These are phyloP conservation scores for Entomortierella beljakovae DNA, from an alignment of 192 early-diverging fungal genomes.

Conservation along the genomic window DNA sequence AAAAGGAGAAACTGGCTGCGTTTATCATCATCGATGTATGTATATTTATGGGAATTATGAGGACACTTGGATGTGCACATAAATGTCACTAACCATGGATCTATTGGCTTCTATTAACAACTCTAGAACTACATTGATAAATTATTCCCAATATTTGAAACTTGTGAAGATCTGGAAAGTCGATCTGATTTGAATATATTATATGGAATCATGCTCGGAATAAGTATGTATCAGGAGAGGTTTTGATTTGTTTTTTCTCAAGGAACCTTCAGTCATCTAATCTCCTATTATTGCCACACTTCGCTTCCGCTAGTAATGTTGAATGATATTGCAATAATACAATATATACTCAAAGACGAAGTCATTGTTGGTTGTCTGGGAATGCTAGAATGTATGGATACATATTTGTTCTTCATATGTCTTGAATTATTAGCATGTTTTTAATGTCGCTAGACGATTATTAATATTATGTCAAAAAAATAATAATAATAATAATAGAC, in stretches of 20 bases:
- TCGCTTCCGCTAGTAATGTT: constrained; percentile 68
- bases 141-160: constrained; percentile 75
- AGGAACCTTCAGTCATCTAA: background rate
- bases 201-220: constrained; percentile 78
- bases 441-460: no score
- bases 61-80: no score
- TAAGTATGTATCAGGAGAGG: constrained; percentile 65
- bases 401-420: no score
- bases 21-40: constrained; percentile 71
- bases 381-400: constrained; percentile 86
- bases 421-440: no score
- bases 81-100: no score
- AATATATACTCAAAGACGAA: constrained; percentile 81
- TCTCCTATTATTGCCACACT: background rate
- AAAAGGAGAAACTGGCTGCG: constrained; percentile 72
- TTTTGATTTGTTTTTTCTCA: background rate
- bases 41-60: no score
- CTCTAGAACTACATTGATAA: constrained; percentile 77
- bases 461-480: background rate
- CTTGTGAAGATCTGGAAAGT: constrained; percentile 87
- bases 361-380: constrained; percentile 77
- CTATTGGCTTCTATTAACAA: background rate
- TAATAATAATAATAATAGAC: constrained; percentile 59
- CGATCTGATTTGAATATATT: constrained; percentile 77
- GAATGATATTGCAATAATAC: constrained; percentile 82